Evolutionary conservation across 805 yeast species (phyloP), one percentile per base, ranked within the genome.

Genomic region (Candida silvatica): DNA sequence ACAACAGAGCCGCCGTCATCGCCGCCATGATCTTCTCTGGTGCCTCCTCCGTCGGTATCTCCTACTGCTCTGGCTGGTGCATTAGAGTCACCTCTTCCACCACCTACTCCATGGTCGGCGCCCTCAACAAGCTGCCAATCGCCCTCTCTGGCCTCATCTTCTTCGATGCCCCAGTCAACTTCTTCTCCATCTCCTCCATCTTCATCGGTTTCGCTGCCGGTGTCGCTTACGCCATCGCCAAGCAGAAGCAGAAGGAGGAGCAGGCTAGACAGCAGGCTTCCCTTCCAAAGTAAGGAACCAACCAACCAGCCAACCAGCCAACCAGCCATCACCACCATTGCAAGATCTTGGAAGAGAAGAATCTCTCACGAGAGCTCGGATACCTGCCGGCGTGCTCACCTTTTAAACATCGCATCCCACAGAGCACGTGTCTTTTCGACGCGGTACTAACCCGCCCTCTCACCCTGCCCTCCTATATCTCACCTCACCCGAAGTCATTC

Each of bases 31-130:
- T 92, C 43, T 73, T 90, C 56, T 85, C 96, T 25, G 98, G 98
- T 62, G 74, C 84, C 48, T 80, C 94, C 30, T 81, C 97, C 22
- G 95, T 92, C 36, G 97, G 95, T 67, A 92, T 92, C 59, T 90
- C 97, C 30, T 92, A 92, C 75, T 86, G 96, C 64, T 87, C 97
- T 9, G 98, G 97, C 42, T 92, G 98, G 98, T 92, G 98, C 75
- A 95, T 92, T 46, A 85, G 98, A 68, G 97, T 92, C 45, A 92
- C 98, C 29, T 86, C 97, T 17, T 88, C 97, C 19, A 92, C 98
- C 37, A 92, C 98, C 37, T 92, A 92, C 69, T 86, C 96, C 36
- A 92, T 92, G 98, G 97, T 92, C 40, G 98, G 98, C 61, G 98
- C 98, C 37, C 75, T 92, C 62, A 92, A 92, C 77, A 92, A 92